A percentile compares a stretch with the other conserved stretches of the same genome.
phyloP scores from a whole-genome alignment of 345 rosid species.

The Salix exigua region DNA sequence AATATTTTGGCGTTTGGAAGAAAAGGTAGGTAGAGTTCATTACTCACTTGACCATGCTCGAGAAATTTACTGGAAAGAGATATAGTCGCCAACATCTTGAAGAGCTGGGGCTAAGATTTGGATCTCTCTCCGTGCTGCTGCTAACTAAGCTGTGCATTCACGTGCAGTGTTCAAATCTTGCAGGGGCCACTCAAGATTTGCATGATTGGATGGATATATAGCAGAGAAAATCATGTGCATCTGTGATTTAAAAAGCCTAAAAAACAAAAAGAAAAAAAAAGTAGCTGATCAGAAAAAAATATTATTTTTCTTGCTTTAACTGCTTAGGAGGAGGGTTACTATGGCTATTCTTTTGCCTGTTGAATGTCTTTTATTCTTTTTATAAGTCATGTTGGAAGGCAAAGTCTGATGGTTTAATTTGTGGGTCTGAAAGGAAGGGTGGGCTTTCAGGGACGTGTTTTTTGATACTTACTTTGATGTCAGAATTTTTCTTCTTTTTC shows the following conservation, averaged over 20 bases:
- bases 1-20: too few relatives aligned
- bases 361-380: not conserved
- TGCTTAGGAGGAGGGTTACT: not conserved
- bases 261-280: not conserved
- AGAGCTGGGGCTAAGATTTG: not conserved
- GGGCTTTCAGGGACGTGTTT: not conserved
- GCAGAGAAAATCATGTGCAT: conserved; percentile 33
- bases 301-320: conserved; percentile 3
- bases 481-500: conserved; percentile 8
- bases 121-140: conserved; percentile 27
- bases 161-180: conserved; percentile 46
- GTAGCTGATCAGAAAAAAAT: not conserved
- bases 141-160: conserved; percentile 39
- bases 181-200: conserved; percentile 41
- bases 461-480: conserved; percentile 14
- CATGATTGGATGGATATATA: conserved; percentile 36
- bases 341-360: not conserved
- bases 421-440: not conserved
- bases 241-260: conserved; percentile 1
- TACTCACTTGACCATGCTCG: not conserved
- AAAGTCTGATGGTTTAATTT: not conserved
- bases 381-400: conserved; percentile 1
- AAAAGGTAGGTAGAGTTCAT: not conserved
- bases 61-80: not conserved
- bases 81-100: conserved; percentile 4